Conservation (phyloP, 2,329 filamentous ascomycete species). For the Microcyclosporella mali region DNA sequence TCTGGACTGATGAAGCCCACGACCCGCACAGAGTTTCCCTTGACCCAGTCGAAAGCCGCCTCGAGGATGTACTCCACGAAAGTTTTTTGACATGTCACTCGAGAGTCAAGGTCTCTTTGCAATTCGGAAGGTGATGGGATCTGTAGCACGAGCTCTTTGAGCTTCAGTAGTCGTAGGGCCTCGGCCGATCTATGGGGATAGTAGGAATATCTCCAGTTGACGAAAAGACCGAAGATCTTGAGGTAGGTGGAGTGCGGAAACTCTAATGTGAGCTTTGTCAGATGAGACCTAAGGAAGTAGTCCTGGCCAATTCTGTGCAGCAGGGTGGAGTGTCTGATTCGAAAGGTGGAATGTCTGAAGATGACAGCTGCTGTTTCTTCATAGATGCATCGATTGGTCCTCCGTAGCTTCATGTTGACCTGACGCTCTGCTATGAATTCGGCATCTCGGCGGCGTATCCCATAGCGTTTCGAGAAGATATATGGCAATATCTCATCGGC, state of each 20-base stretch:
- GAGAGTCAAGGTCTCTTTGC: background rate
- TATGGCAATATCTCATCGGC: slow-evolving; percentile 10
- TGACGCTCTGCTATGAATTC: background rate
- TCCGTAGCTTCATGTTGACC: slow-evolving; percentile 11
- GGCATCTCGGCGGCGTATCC: background rate
- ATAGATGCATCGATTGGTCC: slow-evolving; percentile 16
- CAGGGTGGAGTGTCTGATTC: too few species aligned
- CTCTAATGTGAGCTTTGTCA: too few species aligned
- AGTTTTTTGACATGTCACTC: slow-evolving; percentile 20
- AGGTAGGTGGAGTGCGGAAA: too few species aligned
- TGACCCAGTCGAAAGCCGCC: slow-evolving; percentile 19
- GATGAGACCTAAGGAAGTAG: too few species aligned
- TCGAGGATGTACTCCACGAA: slow-evolving; percentile 21
- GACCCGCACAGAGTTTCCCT: slow-evolving; percentile 21
- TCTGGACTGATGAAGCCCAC: slow-evolving; percentile 20
- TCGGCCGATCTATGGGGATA: background rate
- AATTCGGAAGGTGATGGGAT: slow-evolving; percentile 1
- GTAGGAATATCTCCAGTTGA: background rate
- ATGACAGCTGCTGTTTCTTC: slow-evolving; percentile 20
- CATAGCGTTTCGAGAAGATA: background rate
- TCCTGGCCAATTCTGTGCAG: too few species aligned
- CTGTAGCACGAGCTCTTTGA: slow-evolving; percentile 4
- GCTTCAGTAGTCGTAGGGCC: slow-evolving; percentile 6
- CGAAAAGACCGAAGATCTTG: slow-evolving; percentile 20
- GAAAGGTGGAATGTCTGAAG: slow-evolving; percentile 15